Conservation (phyloP, 768 basidiomycete species). For the Trametes elegans region DNA sequence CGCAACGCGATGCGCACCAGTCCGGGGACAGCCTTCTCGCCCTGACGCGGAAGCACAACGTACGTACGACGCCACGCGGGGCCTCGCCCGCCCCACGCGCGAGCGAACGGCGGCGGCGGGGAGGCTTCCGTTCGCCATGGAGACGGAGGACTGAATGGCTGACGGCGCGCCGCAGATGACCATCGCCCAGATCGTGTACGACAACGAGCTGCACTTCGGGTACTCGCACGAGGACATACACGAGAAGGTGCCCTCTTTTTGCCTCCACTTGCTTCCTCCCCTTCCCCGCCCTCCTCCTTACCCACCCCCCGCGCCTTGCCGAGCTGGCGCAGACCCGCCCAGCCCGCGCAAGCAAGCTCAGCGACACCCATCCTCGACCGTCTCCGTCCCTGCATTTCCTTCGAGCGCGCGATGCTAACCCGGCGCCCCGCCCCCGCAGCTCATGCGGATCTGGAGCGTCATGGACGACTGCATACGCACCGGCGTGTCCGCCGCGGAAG, state of each 20-base stretch:
- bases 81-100: background rate
- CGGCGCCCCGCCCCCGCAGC: slow-evolving; percentile 27
- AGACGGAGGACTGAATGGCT: slow-evolving; percentile 2
- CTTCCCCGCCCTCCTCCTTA: background rate
- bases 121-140: slow-evolving; percentile 14
- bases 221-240: slow-evolving; percentile 74
- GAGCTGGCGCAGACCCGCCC: no score
- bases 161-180: slow-evolving; percentile 58
- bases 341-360: no score
- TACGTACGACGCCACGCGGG: slow-evolving; percentile 36
- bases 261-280: background rate
- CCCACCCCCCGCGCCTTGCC: background rate
- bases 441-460: slow-evolving; percentile 82
- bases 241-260: slow-evolving; percentile 49
- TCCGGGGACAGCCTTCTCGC: slow-evolving; percentile 74
- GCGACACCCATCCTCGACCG: background rate
- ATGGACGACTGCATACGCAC: slow-evolving; percentile 91
- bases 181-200: slow-evolving; percentile 90
- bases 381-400: background rate
- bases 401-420: background rate
- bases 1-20: slow-evolving; percentile 23
- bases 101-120: no score
- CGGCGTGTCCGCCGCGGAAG: slow-evolving; percentile 79
- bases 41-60: slow-evolving; percentile 78
- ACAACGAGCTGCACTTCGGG: slow-evolving; percentile 85